Conservation (phyloP, 2,329 filamentous ascomycete species). For the Stemphylium beticola region DNA sequence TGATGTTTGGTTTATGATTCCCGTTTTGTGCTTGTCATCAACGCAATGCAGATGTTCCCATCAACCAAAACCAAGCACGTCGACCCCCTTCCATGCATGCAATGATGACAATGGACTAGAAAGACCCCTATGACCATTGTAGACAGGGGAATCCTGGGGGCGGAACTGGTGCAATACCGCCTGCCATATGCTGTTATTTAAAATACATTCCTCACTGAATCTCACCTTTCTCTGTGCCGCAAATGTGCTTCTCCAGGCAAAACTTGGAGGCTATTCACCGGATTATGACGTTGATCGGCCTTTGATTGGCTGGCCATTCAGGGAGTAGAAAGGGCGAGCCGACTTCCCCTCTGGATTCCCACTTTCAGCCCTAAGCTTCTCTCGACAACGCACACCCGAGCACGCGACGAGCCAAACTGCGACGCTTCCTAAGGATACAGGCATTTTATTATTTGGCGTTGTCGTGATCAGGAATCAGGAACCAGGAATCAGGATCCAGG, state of each 20-base stretch:
- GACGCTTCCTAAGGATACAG: constrained; percentile 4
- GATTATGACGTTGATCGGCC: constrained; percentile 21
- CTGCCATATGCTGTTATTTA: not conserved
- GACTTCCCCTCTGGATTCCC: constrained; percentile 17
- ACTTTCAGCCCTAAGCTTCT: constrained; percentile 31
- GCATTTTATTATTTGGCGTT: constrained; percentile 21
- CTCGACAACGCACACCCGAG: constrained; percentile 29
- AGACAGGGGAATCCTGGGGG: not conserved
- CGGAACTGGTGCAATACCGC: not conserved
- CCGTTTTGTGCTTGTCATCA: not conserved
- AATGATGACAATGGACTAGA: not conserved
- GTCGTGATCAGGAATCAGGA: constrained; percentile 20
- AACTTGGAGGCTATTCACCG: constrained; percentile 14
- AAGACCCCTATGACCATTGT: not conserved
- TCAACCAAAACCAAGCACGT: not conserved
- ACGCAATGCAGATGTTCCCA: not conserved
- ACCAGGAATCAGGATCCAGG: no score
- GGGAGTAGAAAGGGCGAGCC: constrained; percentile 15
- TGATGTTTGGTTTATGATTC: not conserved
- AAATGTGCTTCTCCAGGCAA: not conserved
- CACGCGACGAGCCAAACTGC: constrained; percentile 40
- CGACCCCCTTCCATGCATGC: not conserved
- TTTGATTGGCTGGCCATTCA: constrained; percentile 19
- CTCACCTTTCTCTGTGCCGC: not conserved
- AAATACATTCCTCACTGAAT: no score